phyloP scores from a whole-genome alignment of 371 early-diverging fungal species.

The Lichtheimia ramosa region DNA sequence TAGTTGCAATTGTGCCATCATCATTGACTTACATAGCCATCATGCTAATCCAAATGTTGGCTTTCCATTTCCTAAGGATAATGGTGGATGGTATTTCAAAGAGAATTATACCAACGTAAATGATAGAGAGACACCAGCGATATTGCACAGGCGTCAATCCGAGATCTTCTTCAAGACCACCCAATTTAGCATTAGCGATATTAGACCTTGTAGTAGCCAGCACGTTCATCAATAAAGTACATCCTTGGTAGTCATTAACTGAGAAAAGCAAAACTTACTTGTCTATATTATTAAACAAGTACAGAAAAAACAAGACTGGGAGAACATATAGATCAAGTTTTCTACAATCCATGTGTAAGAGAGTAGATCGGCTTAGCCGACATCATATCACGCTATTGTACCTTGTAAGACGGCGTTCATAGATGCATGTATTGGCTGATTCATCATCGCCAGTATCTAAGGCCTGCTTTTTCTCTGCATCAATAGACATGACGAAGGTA shows the following conservation, averaged over 20 bases:
- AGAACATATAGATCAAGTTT: background rate
- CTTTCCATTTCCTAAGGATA: background rate
- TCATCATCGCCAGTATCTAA: no score
- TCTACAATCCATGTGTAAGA: background rate
- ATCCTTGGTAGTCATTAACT: no score
- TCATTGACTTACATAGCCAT: background rate
- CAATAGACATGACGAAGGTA: no score
- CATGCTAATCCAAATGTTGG: background rate
- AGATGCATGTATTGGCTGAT: no score
- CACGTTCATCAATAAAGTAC: background rate
- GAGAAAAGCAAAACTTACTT: background rate
- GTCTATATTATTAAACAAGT: background rate
- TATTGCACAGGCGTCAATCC: background rate
- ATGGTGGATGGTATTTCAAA: background rate
- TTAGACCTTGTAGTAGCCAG: background rate
- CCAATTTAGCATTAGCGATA: background rate
- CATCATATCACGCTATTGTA: no score
- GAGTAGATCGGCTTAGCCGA: no score
- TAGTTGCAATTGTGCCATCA: no score
- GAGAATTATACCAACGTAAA: background rate
- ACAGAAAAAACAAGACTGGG: background rate
- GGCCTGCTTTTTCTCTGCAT: no score
- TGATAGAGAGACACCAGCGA: background rate
- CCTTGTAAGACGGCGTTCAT: no score
- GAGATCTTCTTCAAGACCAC: background rate